Evolutionary conservation across 164 flowering plant genomes (phyloP), one percentile per base, ranked within the genome.

Genomic region (Piper longum): DNA sequence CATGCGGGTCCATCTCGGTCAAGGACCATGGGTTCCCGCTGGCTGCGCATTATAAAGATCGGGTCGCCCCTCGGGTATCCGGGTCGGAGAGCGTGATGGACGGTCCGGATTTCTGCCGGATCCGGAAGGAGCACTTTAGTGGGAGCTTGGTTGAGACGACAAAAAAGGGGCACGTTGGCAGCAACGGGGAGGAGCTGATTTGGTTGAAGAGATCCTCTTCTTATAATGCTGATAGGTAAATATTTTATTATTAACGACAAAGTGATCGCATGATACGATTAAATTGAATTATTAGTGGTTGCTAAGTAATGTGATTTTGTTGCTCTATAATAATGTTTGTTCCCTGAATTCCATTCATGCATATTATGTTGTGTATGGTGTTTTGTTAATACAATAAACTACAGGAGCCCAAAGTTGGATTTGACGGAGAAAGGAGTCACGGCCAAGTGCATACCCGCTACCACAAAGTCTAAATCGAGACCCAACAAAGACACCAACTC

Each of bases 81-180:
- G 68, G 73, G 64, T 67, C 51, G 52, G 73, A 65, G 56, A 40
- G 19, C 8, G 61, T 66, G 61, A 66, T 61, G 69, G 82, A 66
- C 62, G 67, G 58, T 59, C 60, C 70, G 18, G 69, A 65, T 41
- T 70, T 75, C 43, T 48, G 56, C 9, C 70, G 82, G 59, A 61
- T 74, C 1, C 70, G 55, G 52, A 86, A 88, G 59, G 96, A 89
- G 74, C 90, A 88, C 62, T 93, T 90, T 66, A 93, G 98, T 60
- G 98, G 98, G 60, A 90, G 95, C 76, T 76, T 93, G 70, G 71
- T 93, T 52, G 93, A 90, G 81, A 83, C 84, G 80, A 83, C 84
- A 7, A 80, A 79, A 66, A 89, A 83, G 57, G 79, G 75, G 13
- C 17, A 16, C 4, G 66, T 40, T 18, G 59, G 57, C 4, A 3